These are phyloP conservation scores for Phytophthora pisi DNA, from an alignment of 352 stramenopile species.

Conservation along the genomic window DNA sequence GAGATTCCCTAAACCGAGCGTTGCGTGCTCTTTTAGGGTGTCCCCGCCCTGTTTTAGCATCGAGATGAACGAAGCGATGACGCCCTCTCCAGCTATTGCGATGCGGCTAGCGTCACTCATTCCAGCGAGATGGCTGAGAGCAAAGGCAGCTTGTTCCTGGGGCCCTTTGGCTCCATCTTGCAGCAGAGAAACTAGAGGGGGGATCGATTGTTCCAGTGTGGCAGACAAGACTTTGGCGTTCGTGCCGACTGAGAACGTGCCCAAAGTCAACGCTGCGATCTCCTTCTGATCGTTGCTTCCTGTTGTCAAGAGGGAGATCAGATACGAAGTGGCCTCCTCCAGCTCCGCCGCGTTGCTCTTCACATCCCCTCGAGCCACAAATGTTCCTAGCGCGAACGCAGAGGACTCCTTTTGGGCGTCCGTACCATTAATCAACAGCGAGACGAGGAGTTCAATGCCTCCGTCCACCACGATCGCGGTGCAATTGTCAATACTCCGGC, in stretches of 20 bases:
- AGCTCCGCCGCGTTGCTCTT: not conserved
- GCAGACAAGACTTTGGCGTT: not conserved
- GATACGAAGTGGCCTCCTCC: slow-evolving; percentile 1
- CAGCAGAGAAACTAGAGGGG: not conserved
- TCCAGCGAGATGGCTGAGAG: slow-evolving; percentile 5
- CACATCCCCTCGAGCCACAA: not conserved
- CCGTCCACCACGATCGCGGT: slow-evolving; percentile 2
- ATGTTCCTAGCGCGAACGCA: slow-evolving; percentile 1
- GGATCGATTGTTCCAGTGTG: not conserved
- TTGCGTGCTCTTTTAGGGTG: slow-evolving; percentile 1
- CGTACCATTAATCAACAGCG: not conserved
- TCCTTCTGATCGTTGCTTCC: slow-evolving; percentile 1
- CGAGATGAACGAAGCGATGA: slow-evolving; percentile 2
- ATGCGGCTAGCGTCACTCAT: slow-evolving; percentile 5
- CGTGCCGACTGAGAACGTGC: slow-evolving; percentile 1
- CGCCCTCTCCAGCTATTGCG: not conserved
- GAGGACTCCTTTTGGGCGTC: slow-evolving; percentile 5
- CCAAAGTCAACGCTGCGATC: slow-evolving; percentile 5
- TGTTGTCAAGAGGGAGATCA: not conserved
- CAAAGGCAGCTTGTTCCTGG: slow-evolving; percentile 8
- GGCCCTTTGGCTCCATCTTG: not conserved
- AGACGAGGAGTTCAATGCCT: slow-evolving; percentile 4
- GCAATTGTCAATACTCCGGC: slow-evolving; percentile 2
- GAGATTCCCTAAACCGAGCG: slow-evolving; percentile 10
- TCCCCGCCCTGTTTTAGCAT: slow-evolving; percentile 1